Evolutionary conservation across 169 alveolate species (phyloP), one percentile per base, ranked within the genome.

Genomic region (Blepharisma undulans): DNA sequence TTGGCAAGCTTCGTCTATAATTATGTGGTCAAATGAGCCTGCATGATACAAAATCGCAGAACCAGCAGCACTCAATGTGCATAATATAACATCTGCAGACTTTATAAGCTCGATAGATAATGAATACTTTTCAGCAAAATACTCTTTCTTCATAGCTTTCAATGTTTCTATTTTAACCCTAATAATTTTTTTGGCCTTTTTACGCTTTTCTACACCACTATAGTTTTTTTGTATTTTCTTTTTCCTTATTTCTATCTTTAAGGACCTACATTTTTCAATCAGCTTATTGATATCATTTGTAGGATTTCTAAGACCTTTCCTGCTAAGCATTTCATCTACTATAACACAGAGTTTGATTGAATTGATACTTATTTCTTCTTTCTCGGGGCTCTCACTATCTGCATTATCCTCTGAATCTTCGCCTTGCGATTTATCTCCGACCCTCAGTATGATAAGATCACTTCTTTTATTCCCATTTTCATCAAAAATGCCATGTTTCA

Each of bases 1-100:
- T 87, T 95, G 93, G 84, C 96, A 93, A 10, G 97, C 97, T 88
- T 95, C 97, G 92, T 95, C 97, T 19, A 95, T 91, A 18, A 95
- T 94, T 33, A 95, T 93, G 81, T 94, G 92, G 81, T 95, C 97
- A 88, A 93, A 93, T 16, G 93, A 82, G 78, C 90, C 48, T 25
- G 77, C 79, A 36, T 82, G 72, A 77, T 87, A 72, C 66, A 94
- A 72, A 34, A 92, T 87, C 21, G 93, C 92, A 78, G 94, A 92
- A n/a, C 96, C 98, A 21, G 97, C 89, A 25, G 93, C 86, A 79
- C 94, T 91, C 29, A 96, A 92, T 25, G 98, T 96, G 30, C 96
- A 92, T 71, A 95, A 96, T 25, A 96, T 78, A 36, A 96, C 88
- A 36, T 93, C 93, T 12, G 96, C 93, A 66, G 90, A 59, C 36